Evolutionary conservation across 2,329 filamentous ascomycete genomes (phyloP).

Genomic region (Penicillium aurantiogriseum): DNA sequence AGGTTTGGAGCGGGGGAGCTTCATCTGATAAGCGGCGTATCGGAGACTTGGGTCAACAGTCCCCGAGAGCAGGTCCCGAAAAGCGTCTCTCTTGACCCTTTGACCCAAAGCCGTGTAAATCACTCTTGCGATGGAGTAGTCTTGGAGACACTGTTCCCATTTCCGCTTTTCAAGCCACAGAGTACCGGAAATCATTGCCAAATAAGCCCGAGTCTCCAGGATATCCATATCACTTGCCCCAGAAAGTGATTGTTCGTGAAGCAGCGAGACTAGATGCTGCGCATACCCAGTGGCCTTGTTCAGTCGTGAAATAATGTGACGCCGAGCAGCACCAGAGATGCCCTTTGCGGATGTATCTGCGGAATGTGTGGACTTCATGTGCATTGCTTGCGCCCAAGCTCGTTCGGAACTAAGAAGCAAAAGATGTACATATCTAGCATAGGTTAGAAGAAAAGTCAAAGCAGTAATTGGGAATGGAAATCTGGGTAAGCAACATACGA

Average conservation of each 20-base stretch:
- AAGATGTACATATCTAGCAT: slow-evolving; percentile 68
- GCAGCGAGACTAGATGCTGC: slow-evolving; percentile 62
- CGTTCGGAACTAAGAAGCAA: slow-evolving; percentile 83
- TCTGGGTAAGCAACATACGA: slow-evolving; percentile 59
- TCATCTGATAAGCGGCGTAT: slow-evolving; percentile 89
- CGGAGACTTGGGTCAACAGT: slow-evolving; percentile 91
- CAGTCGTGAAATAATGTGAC: slow-evolving; percentile 84
- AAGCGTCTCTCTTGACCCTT: slow-evolving; percentile 67
- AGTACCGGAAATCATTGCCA: slow-evolving; percentile 71
- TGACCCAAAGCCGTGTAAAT: slow-evolving; percentile 76
- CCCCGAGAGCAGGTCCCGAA: slow-evolving; percentile 79
- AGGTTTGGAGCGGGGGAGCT: slow-evolving; percentile 79
- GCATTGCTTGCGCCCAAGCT: slow-evolving; percentile 94
- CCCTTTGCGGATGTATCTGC: slow-evolving; percentile 70
- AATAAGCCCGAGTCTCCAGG: slow-evolving; percentile 83
- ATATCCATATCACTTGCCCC: slow-evolving; percentile 69
- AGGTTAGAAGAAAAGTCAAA: slow-evolving; percentile 13
- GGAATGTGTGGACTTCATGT: slow-evolving; percentile 80
- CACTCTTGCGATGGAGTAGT: slow-evolving; percentile 73
- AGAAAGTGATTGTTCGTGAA: slow-evolving; percentile 63
- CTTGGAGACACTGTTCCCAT: slow-evolving; percentile 75
- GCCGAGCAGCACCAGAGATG: slow-evolving; percentile 74
- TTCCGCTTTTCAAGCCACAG: slow-evolving; percentile 81
- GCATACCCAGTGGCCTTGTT: slow-evolving; percentile 74
- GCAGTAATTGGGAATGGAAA: neutral